Base-by-base conservation (phyloP, 108 stramenopile species). In the Nannochloropsis gaditana region DNA sequence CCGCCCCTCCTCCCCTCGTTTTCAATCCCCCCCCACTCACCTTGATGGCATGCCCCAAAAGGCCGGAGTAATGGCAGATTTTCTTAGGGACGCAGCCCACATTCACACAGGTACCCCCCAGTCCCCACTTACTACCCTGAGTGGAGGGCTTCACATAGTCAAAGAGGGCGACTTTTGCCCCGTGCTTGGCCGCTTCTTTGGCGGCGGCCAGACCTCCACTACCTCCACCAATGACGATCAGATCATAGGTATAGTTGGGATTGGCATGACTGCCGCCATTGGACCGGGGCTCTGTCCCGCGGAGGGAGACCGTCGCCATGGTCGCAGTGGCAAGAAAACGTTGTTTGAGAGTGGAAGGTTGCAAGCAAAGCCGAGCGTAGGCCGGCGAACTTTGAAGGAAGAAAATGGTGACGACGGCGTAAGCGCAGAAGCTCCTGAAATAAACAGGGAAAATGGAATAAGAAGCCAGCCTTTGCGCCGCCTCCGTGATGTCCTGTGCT, bases 21-120 rank as follows among this genome's bases (percentile, higher is more conserved):
- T 82, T 3, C 59, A 73, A 17, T 73, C 15, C 15, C 11, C 17
- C 15, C 11, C 17, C 17, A 17, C 4, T 82, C 15, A 82, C 81
- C 81, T 82, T 82, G 2, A 82, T 43, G 43, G 42, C 81, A 73
- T 80, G 59, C 82, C 86, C 84, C 11, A 88, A 80, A 41, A 88
- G 82, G 79, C 85, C 88, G 45, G 88, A 81, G 79, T 88, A 88
- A 90, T 99, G 99, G 94, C 96, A 97, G 11, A 99, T 92, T 87
- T 99, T 99, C 91, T 99, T 99, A 82, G 99, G 99, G 83, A 99
- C 98, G 91, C 99, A 99, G 21, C 98, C 93, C 4, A 94, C 93
- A 82, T 93, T 93, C 90, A 99, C 99, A 87, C 97, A 99, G 5
- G 97, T 99, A 19, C 99, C 99, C 10, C 99, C 99, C 43, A 99